Evolutionary conservation across 1,284 basidiomycete genomes (phyloP), one percentile per base, ranked within the genome.

Genomic region (Melampsora occidentalis): DNA sequence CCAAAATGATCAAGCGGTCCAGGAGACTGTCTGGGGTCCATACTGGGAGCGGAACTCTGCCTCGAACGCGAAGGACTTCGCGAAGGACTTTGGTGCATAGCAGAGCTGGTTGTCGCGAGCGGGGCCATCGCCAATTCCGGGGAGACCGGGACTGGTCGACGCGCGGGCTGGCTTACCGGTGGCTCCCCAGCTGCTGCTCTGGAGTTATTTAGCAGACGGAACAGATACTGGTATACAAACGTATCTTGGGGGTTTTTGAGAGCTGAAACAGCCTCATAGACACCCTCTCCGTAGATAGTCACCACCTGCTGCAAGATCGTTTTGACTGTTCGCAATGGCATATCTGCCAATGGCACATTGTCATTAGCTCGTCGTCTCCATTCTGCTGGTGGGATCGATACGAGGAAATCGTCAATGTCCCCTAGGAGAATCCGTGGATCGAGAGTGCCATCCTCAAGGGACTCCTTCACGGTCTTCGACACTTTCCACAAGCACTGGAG

Each of bases 271-370:
- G 85, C 82, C 31, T 85, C 84, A 73, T 84, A 84, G 25, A 85
- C 84, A 1, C 81, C 81, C 12, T 81, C 81, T 48, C 84, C 85
- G 71, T 84, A 85, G 59, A 85, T 83, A 57, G 82, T 79, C 79
- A 97, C 92, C 76, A 97, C 88, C 82, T 96, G 93, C 84, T 98
- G 94, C 51, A 97, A 91, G 79, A 98, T 93, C 35, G 96, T 95
- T 85, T 99, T 99, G 83, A 98, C 91, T 1, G 97, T 99, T 76
- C 96, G 87, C 79, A 99, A 84, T 1, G 97, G 97, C 92, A 99
- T 92, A 81, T 99, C 97, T 57, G 93, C 94, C 80, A 97, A 91
- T 2, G 96, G 94, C 0, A 98, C 88, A 78, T 91, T 91, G 81
- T 93, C 93, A 4, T 90, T 90, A 2, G 93, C 92, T 77, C 97